Conservation (phyloP, 2,329 filamentous ascomycete species). For the Venturia carpophila region DNA sequence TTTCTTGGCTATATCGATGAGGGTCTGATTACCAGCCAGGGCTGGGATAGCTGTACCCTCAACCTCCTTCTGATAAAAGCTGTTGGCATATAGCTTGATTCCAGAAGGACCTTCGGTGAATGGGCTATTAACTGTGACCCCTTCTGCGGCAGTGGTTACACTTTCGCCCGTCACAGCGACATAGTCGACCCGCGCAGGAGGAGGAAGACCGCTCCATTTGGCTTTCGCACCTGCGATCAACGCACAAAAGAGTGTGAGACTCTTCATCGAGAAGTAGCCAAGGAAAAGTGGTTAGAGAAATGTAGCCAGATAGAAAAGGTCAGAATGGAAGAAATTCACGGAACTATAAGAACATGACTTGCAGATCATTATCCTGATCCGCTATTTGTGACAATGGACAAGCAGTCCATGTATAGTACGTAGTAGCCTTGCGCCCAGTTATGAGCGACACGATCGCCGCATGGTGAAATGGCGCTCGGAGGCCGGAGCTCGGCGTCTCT, state of each 20-base stretch:
- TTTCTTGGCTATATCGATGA: constrained; percentile 43
- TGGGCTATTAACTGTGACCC: background rate
- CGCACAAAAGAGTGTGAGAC: background rate
- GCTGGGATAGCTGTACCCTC: constrained; percentile 53
- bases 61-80: constrained; percentile 47
- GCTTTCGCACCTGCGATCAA: constrained; percentile 2
- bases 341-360: background rate
- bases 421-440: background rate
- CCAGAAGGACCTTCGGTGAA: constrained; percentile 32
- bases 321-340: background rate
- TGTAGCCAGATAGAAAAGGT: background rate
- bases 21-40: constrained; percentile 37
- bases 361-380: background rate
- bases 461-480: background rate
- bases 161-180: background rate
- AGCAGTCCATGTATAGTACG: background rate
- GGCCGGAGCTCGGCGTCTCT: background rate
- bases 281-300: background rate
- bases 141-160: constrained; percentile 10
- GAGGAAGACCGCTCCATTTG: background rate
- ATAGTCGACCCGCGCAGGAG: background rate
- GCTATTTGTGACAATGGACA: background rate
- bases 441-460: background rate
- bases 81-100: constrained; percentile 44
- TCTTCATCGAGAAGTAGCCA: background rate